These are phyloP conservation scores for Prinsepia uniflora DNA, from an alignment of 306 rosid species.

Conservation along the genomic window DNA sequence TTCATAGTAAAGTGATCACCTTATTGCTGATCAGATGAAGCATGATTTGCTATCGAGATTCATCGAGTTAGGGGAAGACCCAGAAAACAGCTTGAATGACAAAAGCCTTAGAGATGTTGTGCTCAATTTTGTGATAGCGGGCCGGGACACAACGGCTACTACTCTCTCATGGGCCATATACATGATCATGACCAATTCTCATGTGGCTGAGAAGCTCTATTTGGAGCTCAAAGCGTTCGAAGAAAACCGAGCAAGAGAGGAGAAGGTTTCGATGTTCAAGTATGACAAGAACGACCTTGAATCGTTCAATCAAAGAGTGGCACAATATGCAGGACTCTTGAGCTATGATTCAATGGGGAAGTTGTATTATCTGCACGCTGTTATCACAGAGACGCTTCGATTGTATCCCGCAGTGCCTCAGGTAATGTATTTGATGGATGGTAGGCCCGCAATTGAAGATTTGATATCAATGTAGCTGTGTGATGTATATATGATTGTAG, in stretches of 20 bases:
- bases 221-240: slow-evolving; percentile 65
- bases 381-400: slow-evolving; percentile 84
- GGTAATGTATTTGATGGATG: slow-evolving; percentile 33
- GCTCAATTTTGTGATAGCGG: slow-evolving; percentile 92
- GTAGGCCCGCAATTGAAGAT: not conserved
- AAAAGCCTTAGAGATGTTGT: slow-evolving; percentile 84
- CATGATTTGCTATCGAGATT: slow-evolving; percentile 87
- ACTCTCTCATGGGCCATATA: slow-evolving; percentile 93
- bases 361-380: slow-evolving; percentile 76
- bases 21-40: slow-evolving; percentile 53
- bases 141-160: slow-evolving; percentile 93
- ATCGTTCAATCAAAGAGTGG: slow-evolving; percentile 56
- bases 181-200: slow-evolving; percentile 66
- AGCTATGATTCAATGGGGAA: slow-evolving; percentile 65
- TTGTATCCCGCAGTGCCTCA: slow-evolving; percentile 96
- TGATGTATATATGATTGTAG: slow-evolving; percentile 32
- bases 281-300: slow-evolving; percentile 45
- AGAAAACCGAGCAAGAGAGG: slow-evolving; percentile 58
- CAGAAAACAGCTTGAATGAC: slow-evolving; percentile 47
- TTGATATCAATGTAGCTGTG: not conserved
- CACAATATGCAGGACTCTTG: slow-evolving; percentile 51
- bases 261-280: slow-evolving; percentile 38
- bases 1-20: not conserved
- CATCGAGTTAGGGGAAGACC: slow-evolving; percentile 58
- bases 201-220: slow-evolving; percentile 69